A percentile compares a stretch with the other conserved stretches of the same genome.
phyloP scores from a whole-genome alignment of 2,329 filamentous ascomycete species.

The Ramularia collo-cygni region DNA sequence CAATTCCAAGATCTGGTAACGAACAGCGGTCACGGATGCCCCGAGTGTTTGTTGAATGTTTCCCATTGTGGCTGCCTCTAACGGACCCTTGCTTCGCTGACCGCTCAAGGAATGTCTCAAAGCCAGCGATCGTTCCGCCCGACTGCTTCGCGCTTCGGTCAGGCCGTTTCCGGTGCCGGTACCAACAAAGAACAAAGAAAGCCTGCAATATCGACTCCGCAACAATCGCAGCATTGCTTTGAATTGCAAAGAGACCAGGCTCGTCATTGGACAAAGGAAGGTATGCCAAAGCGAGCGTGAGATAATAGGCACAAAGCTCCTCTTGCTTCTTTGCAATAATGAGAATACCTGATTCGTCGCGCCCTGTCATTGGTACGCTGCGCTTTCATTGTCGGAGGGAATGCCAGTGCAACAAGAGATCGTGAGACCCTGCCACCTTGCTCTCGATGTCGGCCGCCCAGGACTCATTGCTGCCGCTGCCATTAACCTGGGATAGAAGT shows the following conservation, averaged over 20 bases:
- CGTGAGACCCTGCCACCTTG: slow-evolving; percentile 25
- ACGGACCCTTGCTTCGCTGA: slow-evolving; percentile 25
- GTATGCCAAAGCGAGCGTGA: slow-evolving; percentile 26
- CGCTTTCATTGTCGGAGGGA: slow-evolving; percentile 27
- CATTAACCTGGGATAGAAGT: slow-evolving; percentile 9
- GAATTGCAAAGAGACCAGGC: slow-evolving; percentile 21
- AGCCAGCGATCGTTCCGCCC: slow-evolving; percentile 22
- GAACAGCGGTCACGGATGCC: slow-evolving; percentile 11
- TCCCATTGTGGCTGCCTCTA: slow-evolving; percentile 22
- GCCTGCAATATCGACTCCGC: slow-evolving; percentile 20
- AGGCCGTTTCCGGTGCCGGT: slow-evolving; percentile 27
- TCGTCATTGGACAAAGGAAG: slow-evolving; percentile 29
- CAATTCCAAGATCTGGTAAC: slow-evolving; percentile 8
- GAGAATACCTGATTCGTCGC: slow-evolving; percentile 23
- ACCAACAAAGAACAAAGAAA: slow-evolving; percentile 33
- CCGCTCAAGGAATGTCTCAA: slow-evolving; percentile 29
- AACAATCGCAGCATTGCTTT: slow-evolving; percentile 27
- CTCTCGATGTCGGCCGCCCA: slow-evolving; percentile 26
- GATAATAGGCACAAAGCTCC: slow-evolving; percentile 30
- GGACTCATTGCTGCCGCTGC: slow-evolving; percentile 16
- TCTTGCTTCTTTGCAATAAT: slow-evolving; percentile 23
- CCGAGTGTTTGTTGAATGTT: slow-evolving; percentile 20
- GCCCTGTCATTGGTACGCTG: slow-evolving; percentile 23
- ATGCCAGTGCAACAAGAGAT: slow-evolving; percentile 29
- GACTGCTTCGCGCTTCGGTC: slow-evolving; percentile 20